phyloP scores from a whole-genome alignment of 805 yeast species.

The Peterozyma xylosa region DNA sequence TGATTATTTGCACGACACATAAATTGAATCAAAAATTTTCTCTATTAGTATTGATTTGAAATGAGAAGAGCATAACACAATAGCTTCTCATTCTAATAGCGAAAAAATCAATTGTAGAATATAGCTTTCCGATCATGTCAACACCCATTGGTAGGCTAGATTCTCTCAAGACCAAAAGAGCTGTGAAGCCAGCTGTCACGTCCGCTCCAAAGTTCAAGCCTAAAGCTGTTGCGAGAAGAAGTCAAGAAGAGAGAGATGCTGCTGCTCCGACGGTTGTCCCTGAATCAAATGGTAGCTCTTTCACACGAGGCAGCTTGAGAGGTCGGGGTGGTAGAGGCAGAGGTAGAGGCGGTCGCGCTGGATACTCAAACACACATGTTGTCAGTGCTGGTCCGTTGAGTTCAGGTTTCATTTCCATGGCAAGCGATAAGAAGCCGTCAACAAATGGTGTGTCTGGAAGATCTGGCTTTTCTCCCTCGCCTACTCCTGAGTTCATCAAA shows the following conservation, averaged over 20 bases:
- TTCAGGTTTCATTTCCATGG: conserved; percentile 46
- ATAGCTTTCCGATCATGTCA: conserved; percentile 11
- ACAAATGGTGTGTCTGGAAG: neutral
- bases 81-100: neutral
- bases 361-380: conserved; percentile 45
- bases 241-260: conserved; percentile 78
- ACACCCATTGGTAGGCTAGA: conserved; percentile 22
- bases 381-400: conserved; percentile 72
- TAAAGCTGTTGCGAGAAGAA: conserved; percentile 75
- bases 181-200: conserved; percentile 10
- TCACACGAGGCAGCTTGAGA: conserved; percentile 19
- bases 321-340: conserved; percentile 27
- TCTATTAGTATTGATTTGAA: no score
- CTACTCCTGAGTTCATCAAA: conserved; percentile 31
- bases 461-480: conserved; percentile 14
- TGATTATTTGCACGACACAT: no score
- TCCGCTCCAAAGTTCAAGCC: conserved; percentile 59
- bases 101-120: neutral
- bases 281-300: conserved; percentile 7
- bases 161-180: conserved; percentile 15
- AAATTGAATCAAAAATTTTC: no score
- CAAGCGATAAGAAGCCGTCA: conserved; percentile 18
- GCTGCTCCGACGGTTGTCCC: conserved; percentile 43
- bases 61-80: no score
- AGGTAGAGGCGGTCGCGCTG: conserved; percentile 21